A percentile compares a stretch with the other conserved stretches of the same genome.
Conservation (phyloP, 2,329 filamentous ascomycete genomes). For the Scopulariopsis brevicaulis region DNA sequence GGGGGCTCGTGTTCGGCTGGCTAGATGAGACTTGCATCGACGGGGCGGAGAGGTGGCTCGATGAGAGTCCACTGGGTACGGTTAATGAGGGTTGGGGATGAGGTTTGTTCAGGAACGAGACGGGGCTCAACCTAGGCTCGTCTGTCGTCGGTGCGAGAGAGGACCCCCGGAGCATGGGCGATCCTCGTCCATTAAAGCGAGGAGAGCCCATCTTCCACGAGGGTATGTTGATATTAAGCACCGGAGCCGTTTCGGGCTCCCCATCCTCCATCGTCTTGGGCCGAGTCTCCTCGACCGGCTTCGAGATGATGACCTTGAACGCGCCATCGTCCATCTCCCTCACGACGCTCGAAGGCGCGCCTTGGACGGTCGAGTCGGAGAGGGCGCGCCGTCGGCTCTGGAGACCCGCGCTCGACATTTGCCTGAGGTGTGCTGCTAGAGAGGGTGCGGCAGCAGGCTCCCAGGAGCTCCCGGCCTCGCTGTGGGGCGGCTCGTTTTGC, state of each 20-base stretch:
- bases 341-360: slow-evolving; percentile 31
- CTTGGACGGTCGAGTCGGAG: slow-evolving; percentile 69
- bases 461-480: background rate
- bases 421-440: background rate
- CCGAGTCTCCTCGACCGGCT: slow-evolving; percentile 47
- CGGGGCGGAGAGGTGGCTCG: slow-evolving; percentile 17
- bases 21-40: slow-evolving; percentile 8
- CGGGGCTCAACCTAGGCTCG: slow-evolving; percentile 52
- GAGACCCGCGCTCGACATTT: background rate
- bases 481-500: slow-evolving; percentile 12
- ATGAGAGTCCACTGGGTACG: background rate
- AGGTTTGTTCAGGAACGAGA: slow-evolving; percentile 29
- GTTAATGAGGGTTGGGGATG: background rate
- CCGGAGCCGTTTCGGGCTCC: slow-evolving; percentile 30
- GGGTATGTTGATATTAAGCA: slow-evolving; percentile 67
- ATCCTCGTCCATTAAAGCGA: slow-evolving; percentile 66
- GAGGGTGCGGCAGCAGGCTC: background rate
- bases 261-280: slow-evolving; percentile 53
- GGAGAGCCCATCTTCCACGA: slow-evolving; percentile 76
- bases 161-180: slow-evolving; percentile 69
- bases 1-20: slow-evolving; percentile 18
- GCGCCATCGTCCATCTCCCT: slow-evolving; percentile 51
- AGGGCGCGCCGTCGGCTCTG: slow-evolving; percentile 48
- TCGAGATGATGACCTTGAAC: slow-evolving; percentile 72
- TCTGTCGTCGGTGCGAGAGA: slow-evolving; percentile 66